Evolutionary conservation across 2,329 filamentous ascomycete genomes (phyloP), one percentile per base, ranked within the genome.

Genomic region (Pseudogymnoascus sp.): DNA sequence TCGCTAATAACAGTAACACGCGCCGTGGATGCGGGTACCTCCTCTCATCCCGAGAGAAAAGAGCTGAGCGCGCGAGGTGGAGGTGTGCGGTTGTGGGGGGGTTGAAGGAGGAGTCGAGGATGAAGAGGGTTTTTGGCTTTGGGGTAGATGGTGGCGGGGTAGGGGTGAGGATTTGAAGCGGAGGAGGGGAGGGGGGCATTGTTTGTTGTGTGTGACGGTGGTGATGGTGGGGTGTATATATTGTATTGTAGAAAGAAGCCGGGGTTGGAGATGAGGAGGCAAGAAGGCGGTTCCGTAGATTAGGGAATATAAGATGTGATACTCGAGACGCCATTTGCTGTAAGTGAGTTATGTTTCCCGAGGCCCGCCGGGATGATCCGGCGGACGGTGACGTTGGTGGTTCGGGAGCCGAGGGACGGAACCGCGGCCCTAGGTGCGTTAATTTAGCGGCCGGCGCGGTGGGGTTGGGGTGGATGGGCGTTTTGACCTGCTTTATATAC

Each of bases 51-150:
- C 59, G 62, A n/a, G 63, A 31, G 18, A 63, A 38, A 21, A 73
- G 67, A 3, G 83, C 83, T 1, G 80, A 79, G 0, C 76, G 71
- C 0, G 80, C 82, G 78, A 89, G 86, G 63, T 75, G 76, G 47
- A 80, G 75, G 71, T 89, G 86, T 2, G 85, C 86, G 6, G 76
- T 74, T 0, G 86, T 88, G 0, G 86, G 86, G 25, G 86, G 86
- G 70, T 89, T 88, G 76, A 88, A 89, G 64, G 84, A 87, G 60
- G 85, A 86, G 73, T 89, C 86, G 56, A 88, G 79, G 63, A 88
- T 76, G 62, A 87, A 75, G 64, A 89, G 76, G 16, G 71, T 73
- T 64, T 66, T 68, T 12, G 72, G 70, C 11, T 71, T 59, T 23
- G 59, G 37, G 4, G 63, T 50, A 66, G 65, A 28, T 63, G 64